A percentile compares a stretch with the other conserved stretches of the same genome.
Evolutionary conservation across 148 eudicot species (phyloP).

Genomic region (Silene latifolia): DNA sequence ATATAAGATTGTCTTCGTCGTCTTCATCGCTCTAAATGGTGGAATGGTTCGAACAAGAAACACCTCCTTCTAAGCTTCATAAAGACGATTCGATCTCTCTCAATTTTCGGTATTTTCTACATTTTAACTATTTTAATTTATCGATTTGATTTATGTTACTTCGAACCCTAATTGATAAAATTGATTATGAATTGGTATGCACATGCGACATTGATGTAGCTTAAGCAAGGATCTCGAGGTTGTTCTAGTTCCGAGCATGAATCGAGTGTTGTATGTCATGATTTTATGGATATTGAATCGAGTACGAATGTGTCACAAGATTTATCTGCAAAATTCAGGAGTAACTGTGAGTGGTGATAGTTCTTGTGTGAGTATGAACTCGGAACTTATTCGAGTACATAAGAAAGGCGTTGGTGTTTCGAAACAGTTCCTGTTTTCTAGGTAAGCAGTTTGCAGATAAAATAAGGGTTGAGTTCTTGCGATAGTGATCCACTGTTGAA

Average conservation of each 20-base stretch:
- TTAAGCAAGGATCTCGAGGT: conserved; percentile 55
- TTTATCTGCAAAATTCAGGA: not conserved
- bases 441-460: conserved; percentile 25
- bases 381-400: not conserved
- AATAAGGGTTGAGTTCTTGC: conserved; percentile 10
- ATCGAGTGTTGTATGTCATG: conserved; percentile 3
- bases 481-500: conserved; percentile 13
- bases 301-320: conserved; percentile 2
- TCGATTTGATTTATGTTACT: not conserved
- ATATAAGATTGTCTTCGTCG: conserved; percentile 48
- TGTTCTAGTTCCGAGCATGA: conserved; percentile 7
- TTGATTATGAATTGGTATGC: conserved; percentile 13
- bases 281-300: conserved; percentile 22
- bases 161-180: not conserved
- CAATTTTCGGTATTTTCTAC: conserved; percentile 53
- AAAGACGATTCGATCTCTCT: conserved; percentile 77
- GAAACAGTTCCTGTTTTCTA: conserved; percentile 29
- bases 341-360: not conserved
- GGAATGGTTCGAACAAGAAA: conserved; percentile 55
- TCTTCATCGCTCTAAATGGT: conserved; percentile 29
- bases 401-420: conserved; percentile 19
- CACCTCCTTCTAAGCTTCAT: conserved; percentile 48
- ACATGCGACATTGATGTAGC: conserved; percentile 68
- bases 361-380: not conserved
- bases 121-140: not conserved